Base-by-base conservation (phyloP, 2,329 filamentous ascomycete genomes). In the Alternaria dauci region DNA sequence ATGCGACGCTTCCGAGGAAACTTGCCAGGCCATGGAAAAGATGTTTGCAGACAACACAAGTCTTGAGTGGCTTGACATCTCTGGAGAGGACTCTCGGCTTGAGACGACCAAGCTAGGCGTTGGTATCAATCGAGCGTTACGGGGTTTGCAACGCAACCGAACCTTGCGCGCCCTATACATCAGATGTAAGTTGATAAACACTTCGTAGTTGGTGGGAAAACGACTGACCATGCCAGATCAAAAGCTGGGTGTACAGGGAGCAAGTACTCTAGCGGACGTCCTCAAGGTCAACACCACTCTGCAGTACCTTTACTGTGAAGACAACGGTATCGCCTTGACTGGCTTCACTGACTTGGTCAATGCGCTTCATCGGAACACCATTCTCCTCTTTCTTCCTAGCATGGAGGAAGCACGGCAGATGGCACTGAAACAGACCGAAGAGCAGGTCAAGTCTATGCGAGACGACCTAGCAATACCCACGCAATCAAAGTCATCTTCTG, bases 291-390 rank as follows among this genome's bases (percentile, higher is more conserved):
- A 92, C 69, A 81, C 77, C 2, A 86, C 85, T 1, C 78, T 92
- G 5, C 82, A 84, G 26, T 87, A 91, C 71, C 82, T 92, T 6
- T 84, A 91, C 68, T 92, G 89, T 74, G 89, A 90, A 63, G 88
- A 90, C 74, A 92, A 92, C 70, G 87, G 88, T 55, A 90, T 91
- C 56, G 88, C 88, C 46, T 81, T 91, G n/a, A 87, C 89, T 65
- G 89, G 88, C 1, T 89, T 91, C 65, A 91, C 88, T 0, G 87
- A 89, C 52, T 79, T 91, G 7, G 87, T 92, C 51, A 89, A 91
- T 69, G 85, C 88, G 18, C 78, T 92, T n/a, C 84, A 89, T 60
- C 85, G 84, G 42, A 92, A 92, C 69, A 85, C 83, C 3, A 86
- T 85, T 0, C 75, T 92, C 1, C 73, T 90, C 14, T 85, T 85